Evolutionary conservation across 768 basidiomycete species (phyloP).

Genomic region (Aureoboletus auriporus): DNA sequence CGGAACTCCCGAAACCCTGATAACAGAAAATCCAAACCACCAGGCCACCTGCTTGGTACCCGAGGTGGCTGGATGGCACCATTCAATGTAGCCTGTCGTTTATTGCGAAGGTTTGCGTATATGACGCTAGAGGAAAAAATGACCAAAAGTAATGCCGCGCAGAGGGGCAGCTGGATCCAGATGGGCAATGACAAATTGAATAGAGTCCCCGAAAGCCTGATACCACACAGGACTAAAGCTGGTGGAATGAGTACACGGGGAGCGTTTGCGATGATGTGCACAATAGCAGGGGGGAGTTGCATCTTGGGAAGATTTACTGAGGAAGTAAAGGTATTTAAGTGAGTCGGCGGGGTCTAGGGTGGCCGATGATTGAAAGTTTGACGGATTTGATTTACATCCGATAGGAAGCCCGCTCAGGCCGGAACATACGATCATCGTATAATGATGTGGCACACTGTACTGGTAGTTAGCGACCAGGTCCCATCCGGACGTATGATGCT

Average conservation of each 20-base stretch:
- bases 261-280: slow-evolving; percentile 24
- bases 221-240: slow-evolving; percentile 12
- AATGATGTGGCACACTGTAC: too few species aligned
- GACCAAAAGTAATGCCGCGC: slow-evolving; percentile 22
- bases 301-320: slow-evolving; percentile 10
- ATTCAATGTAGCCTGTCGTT: slow-evolving; percentile 8
- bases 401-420: too few species aligned
- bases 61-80: slow-evolving; percentile 33
- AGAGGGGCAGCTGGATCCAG: slow-evolving; percentile 18
- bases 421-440: too few species aligned
- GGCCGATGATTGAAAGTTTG: too few species aligned
- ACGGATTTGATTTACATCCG: too few species aligned
- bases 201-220: slow-evolving; percentile 7
- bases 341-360: too few species aligned
- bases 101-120: slow-evolving; percentile 11
- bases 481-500: too few species aligned
- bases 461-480: too few species aligned
- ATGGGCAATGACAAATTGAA: slow-evolving; percentile 5
- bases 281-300: slow-evolving; percentile 33
- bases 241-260: slow-evolving; percentile 20
- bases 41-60: slow-evolving; percentile 33
- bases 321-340: neutral
- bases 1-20: slow-evolving; percentile 19
- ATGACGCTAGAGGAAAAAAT: slow-evolving; percentile 13
- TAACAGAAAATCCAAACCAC: slow-evolving; percentile 33